A percentile compares a stretch with the other conserved stretches of the same genome.
Conservation (phyloP, 495 filamentous ascomycete species). For the Trichoderma virens region DNA sequence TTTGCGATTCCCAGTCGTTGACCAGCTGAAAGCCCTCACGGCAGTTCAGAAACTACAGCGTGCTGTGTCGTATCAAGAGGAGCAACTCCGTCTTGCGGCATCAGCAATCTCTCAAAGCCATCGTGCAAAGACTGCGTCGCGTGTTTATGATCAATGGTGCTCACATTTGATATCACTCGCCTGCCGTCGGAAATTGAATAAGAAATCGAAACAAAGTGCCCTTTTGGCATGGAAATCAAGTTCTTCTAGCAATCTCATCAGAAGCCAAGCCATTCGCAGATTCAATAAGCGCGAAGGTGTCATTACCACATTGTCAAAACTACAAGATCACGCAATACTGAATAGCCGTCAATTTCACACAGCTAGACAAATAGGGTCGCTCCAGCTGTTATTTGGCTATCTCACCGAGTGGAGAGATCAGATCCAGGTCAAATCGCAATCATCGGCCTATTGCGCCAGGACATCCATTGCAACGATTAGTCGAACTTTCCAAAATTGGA, state of each 20-base stretch:
- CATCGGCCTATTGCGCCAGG: neutral
- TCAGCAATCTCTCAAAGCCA: neutral
- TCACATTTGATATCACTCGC: neutral
- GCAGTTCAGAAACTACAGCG: conserved; percentile 6
- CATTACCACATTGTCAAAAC: neutral
- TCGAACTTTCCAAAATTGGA: neutral
- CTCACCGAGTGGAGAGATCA: conserved; percentile 1
- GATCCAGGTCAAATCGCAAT: neutral
- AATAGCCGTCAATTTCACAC: neutral
- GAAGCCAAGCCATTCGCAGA: neutral
- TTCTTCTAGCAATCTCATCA: neutral
- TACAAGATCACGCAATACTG: neutral
- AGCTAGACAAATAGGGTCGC: neutral
- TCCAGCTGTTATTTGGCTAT: neutral
- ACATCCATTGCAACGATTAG: neutral
- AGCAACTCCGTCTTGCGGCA: neutral
- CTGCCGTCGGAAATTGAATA: neutral
- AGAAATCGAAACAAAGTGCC: neutral
- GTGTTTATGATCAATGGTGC: conserved; percentile 1
- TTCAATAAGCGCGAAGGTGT: neutral
- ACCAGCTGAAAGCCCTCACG: neutral
- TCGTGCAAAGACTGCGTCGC: neutral
- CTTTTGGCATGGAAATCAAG: neutral
- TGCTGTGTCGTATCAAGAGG: conserved; percentile 5
- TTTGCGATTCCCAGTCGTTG: neutral